Evolutionary conservation across 192 early-diverging fungal genomes (phyloP).

Genomic region (Entomortierella beljakovae): DNA sequence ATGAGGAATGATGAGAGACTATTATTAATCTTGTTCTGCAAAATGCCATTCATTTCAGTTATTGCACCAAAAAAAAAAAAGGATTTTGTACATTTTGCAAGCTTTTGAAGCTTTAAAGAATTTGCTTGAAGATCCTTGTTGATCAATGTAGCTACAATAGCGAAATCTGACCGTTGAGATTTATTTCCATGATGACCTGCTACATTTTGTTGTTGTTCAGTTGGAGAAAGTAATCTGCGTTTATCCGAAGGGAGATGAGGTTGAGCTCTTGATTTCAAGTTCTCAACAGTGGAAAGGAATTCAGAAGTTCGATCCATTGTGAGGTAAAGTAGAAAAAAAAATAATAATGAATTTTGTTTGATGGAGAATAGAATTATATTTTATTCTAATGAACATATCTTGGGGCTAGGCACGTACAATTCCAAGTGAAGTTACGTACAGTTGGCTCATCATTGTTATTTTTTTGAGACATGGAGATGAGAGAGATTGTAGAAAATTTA

Average conservation of each 20-base stretch:
- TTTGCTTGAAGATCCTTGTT: conserved; percentile 91
- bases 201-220: conserved; percentile 31
- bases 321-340: background rate
- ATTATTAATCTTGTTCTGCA: background rate
- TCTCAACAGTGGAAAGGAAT: conserved; percentile 87
- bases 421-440: too few relatives aligned
- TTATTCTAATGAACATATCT: too few relatives aligned
- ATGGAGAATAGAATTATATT: too few relatives aligned
- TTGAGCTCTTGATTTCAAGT: conserved; percentile 68
- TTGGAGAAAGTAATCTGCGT: conserved; percentile 53
- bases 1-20: background rate
- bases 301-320: conserved; percentile 82
- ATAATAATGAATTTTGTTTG: background rate
- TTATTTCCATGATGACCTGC: conserved; percentile 2
- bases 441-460: too few relatives aligned
- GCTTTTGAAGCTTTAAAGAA: conserved; percentile 84
- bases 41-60: background rate
- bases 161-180: conserved; percentile 80
- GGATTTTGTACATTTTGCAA: conserved; percentile 74
- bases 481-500: too few relatives aligned
- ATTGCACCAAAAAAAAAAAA: background rate
- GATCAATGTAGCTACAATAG: conserved; percentile 84
- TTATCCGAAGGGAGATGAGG: conserved; percentile 35
- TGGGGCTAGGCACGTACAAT: too few relatives aligned
- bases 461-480: too few relatives aligned